A percentile compares a stretch with the other conserved stretches of the same genome.
Evolutionary conservation across 768 basidiomycete genomes (phyloP).

Genomic region (Phylloporus scabripes): DNA sequence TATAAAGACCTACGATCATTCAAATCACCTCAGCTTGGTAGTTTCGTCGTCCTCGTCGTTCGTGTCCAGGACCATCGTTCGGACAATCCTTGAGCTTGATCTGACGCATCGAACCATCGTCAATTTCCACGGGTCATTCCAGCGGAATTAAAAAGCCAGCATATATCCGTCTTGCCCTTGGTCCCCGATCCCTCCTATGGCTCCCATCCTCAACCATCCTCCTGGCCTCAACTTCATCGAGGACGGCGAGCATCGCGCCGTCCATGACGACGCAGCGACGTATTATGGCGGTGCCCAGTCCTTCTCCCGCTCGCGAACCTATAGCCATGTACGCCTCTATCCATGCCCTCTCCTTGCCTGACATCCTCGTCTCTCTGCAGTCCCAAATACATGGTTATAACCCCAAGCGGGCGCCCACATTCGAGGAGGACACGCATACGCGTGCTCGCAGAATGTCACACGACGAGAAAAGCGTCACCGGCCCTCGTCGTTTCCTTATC

Average conservation of each 20-base stretch:
- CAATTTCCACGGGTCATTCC: not conserved
- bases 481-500: constrained; percentile 86
- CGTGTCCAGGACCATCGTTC: not conserved
- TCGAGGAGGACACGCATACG: constrained; percentile 71
- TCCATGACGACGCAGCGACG: constrained; percentile 64
- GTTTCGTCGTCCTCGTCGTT: not conserved
- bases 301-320: constrained; percentile 79
- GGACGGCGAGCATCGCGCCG: constrained; percentile 44
- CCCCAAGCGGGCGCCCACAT: constrained; percentile 63
- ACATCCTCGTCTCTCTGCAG: constrained; percentile 34
- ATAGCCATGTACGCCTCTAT: constrained; percentile 62
- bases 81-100: not conserved
- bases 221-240: constrained; percentile 62
- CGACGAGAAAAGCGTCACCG: constrained; percentile 79
- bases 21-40: not conserved
- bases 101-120: not conserved
- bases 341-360: constrained; percentile 6
- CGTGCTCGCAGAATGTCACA: constrained; percentile 83
- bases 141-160: constrained; percentile 1
- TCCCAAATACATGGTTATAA: constrained; percentile 68
- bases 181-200: constrained; percentile 39
- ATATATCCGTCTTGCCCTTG: constrained; percentile 12
- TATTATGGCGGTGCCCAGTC: constrained; percentile 82
- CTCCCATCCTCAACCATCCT: constrained; percentile 61
- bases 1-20: not conserved